A percentile compares a stretch with the other conserved stretches of the same genome.
Conservation (phyloP, 2,329 filamentous ascomycete genomes). For the Aspergillus sp. region DNA sequence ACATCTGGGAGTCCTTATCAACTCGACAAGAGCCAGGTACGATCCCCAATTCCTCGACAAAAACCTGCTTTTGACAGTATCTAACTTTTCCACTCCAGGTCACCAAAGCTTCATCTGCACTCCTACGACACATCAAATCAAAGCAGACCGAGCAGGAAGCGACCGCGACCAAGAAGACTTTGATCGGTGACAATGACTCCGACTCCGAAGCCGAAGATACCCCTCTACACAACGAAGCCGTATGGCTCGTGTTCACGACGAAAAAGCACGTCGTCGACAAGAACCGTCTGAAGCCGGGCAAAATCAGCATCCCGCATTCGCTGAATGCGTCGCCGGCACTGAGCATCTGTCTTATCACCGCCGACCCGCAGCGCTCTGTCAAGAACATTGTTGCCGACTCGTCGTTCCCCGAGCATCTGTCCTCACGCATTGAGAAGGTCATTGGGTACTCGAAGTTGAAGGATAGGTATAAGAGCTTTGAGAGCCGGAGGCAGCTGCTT, state of each 20-base stretch:
- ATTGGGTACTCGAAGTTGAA: conserved; percentile 84
- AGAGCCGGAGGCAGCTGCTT: conserved; percentile 78
- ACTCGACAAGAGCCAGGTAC: conserved; percentile 48
- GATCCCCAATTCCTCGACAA: conserved; percentile 2
- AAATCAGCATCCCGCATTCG: conserved; percentile 75
- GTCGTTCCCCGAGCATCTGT: conserved; percentile 66
- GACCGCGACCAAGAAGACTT: conserved; percentile 52
- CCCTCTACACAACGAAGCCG: conserved; percentile 49
- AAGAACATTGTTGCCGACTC: conserved; percentile 81
- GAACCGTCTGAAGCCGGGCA: conserved; percentile 76
- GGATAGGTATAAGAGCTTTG: conserved; percentile 84
- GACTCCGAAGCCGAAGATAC: conserved; percentile 47
- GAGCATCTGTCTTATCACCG: conserved; percentile 82
- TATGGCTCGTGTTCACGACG: conserved; percentile 63
- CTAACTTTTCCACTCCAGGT: conserved; percentile 43
- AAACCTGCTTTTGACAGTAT: not conserved
- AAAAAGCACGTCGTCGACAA: conserved; percentile 71
- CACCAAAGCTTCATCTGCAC: conserved; percentile 58
- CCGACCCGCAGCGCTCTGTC: conserved; percentile 78
- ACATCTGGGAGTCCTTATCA: conserved; percentile 48
- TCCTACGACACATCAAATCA: conserved; percentile 58
- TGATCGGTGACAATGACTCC: conserved; percentile 50
- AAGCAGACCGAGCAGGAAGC: conserved; percentile 49
- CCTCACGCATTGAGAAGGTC: conserved; percentile 69
- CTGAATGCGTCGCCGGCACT: conserved; percentile 66